phyloP scores from a whole-genome alignment of 495 filamentous ascomycete species.

The Penicillium tannophilum region DNA sequence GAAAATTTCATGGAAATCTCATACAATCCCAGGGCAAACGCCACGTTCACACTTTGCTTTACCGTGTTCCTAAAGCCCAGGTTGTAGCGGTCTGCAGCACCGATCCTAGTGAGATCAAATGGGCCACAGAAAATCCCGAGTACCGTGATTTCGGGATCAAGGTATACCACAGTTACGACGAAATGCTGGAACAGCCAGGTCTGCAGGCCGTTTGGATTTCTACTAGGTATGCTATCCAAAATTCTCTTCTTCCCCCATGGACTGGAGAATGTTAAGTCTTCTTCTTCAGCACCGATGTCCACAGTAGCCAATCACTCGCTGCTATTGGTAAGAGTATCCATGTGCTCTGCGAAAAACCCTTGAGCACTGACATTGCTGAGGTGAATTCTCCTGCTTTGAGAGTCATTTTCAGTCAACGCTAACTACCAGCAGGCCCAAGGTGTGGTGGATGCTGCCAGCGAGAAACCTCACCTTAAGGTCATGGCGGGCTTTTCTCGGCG shows the following conservation, averaged over 20 bases:
- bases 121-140: slow-evolving; percentile 42
- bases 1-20: slow-evolving; percentile 28
- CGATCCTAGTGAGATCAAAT: slow-evolving; percentile 41
- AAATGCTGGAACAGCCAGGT: slow-evolving; percentile 50
- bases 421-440: not conserved
- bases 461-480: slow-evolving; percentile 33
- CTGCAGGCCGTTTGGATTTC: slow-evolving; percentile 41
- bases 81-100: not conserved
- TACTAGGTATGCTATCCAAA: not conserved
- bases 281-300: slow-evolving; percentile 32
- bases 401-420: not conserved
- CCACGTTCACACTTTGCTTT: slow-evolving; percentile 43
- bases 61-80: not conserved
- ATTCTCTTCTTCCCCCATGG: slow-evolving; percentile 42
- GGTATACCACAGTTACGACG: slow-evolving; percentile 47
- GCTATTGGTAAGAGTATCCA: slow-evolving; percentile 50
- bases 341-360: slow-evolving; percentile 55
- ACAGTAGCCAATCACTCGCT: slow-evolving; percentile 49
- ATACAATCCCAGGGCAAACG: slow-evolving; percentile 40
- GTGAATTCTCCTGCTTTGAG: slow-evolving; percentile 28
- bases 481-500: slow-evolving; percentile 55
- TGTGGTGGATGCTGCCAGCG: not conserved
- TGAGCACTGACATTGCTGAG: slow-evolving; percentile 43
- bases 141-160: slow-evolving; percentile 29
- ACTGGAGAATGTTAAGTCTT: too few relatives aligned